Base-by-base conservation (phyloP, 805 yeast species). In the Isabelozyma pseudorhagii region DNA sequence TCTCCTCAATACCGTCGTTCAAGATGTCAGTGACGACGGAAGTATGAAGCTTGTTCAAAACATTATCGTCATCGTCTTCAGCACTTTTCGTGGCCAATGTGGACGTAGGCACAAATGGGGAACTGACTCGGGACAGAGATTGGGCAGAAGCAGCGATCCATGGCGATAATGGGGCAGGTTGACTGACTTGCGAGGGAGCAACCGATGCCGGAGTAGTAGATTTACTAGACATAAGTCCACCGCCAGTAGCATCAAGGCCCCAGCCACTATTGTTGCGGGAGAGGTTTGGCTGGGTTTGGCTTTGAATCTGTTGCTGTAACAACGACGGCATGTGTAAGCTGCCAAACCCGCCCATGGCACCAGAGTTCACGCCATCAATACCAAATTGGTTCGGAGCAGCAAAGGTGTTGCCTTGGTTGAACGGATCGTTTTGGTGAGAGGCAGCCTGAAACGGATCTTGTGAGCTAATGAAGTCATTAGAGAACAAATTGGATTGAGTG, bases 21-120 rank as follows among this genome's bases (percentile, higher is more conserved):
- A 75, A 65, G 38, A 77, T 72, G 38, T 67, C 74, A 38, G 70
- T 68, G 15, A 77, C 68, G 21, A 75, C 78, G 3, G 72, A 69
- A 17, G 68, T 60, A 34, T 72, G 76, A 39, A 76, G 59, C 21
- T 67, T 68, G 40, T 63, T 66, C 46, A 77, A 66, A n/a, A 71
- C 62, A 13, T 63, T 60, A 46, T 67, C 74, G 38, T 57, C 63
- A 13, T 28, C 47, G n/a, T 43, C 48, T 13, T 21, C 44, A 29
- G 38, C 44, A 36, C 44, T 34, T 42, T 38, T 47, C 31, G 40
- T 46, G 42, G 48, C 40, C 18, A 54, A 42, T 7, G 56, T 29
- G 1, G 61, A 46, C 8, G 56, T 45, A 8, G 73, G 67, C 31
- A 67, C 66, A 53, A 73, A 74, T 3, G 79, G 79, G 6, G 77